Conservation (phyloP, 257 asterid species). For the Solanum virginianum region DNA sequence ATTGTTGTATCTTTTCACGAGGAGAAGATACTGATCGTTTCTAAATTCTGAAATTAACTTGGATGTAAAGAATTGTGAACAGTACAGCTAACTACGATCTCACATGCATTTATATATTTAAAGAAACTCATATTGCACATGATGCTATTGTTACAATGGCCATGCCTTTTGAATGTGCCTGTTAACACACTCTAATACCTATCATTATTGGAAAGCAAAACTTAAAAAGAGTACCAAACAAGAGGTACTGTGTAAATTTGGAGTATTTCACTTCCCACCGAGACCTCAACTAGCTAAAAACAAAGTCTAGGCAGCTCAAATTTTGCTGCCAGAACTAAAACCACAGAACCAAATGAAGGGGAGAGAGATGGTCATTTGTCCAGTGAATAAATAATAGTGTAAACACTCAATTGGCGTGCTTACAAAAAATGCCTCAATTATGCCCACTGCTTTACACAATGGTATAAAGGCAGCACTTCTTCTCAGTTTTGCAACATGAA, state of each 20-base stretch:
- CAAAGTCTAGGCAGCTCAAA: not conserved
- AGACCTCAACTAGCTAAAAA: not conserved
- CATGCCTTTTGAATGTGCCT: not conserved
- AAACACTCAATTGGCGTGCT: not conserved
- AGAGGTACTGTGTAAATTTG: not conserved
- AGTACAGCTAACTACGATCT: too few relatives aligned
- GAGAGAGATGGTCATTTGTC: not conserved
- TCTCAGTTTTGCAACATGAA: not conserved
- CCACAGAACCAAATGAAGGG: not conserved
- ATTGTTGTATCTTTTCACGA: too few relatives aligned
- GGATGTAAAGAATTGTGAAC: too few relatives aligned
- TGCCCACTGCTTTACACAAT: not conserved
- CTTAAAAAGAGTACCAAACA: not conserved
- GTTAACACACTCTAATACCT: not conserved
- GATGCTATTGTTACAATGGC: not conserved
- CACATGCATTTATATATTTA: too few relatives aligned
- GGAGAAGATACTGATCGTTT: too few relatives aligned
- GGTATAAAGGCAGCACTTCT: not conserved
- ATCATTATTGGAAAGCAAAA: not conserved
- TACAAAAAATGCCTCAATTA: not conserved
- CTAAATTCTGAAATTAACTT: too few relatives aligned
- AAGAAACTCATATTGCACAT: not conserved
- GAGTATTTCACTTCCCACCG: not conserved
- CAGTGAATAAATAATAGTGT: not conserved
- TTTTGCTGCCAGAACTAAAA: not conserved